Base-by-base conservation (phyloP, 441 rosid species). In the Raphanus hybrid region DNA sequence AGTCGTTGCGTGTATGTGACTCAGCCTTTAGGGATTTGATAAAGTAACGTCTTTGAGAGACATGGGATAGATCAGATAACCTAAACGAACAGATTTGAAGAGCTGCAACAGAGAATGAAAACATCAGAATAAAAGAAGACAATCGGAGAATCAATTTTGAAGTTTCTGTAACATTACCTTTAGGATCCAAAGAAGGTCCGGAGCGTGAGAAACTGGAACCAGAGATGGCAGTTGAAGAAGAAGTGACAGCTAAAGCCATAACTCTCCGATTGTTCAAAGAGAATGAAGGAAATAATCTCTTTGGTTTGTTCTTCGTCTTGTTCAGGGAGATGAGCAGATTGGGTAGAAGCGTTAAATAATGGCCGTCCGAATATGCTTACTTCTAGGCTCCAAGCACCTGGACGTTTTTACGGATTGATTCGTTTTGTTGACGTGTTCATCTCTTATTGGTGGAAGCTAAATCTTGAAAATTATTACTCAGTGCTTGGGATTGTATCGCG, bases 181-280 rank as follows among this genome's bases (percentile, higher is more conserved):
- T 75, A 48, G 76, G 55, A 10, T 80, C 79, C 45, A 75, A 55
- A 57, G 79, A 79, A 74, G 79, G 50, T 55, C 55, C 68, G 0
- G 76, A 75, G 32, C 79, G 82, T 1, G 79, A 74, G 64, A 80
- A 80, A 35, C 73, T 75, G 6, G 82, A 75, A 45, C 82, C 82
- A 65, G 82, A 80, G 73, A 80, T 75, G 6, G 82, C 76, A 0
- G 82, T 15, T 45, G 82, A 80, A 18, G 82, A 80, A 45, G 82
- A 75, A 70, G 79, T 64, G 14, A 80, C 79, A 80, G 82, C 79
- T 70, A 75, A 80, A 41, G 82, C 75, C 82, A 80, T 80, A 18
- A 52, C 59, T 7, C 59, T 54, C 16, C 0, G 8, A 60, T 39
- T 18, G 18, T 18, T 18, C 18, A 52, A 60, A 43, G 58, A 50